Base-by-base conservation (phyloP, 169 alveolate genomes). In the Eimeria sp. region DNA sequence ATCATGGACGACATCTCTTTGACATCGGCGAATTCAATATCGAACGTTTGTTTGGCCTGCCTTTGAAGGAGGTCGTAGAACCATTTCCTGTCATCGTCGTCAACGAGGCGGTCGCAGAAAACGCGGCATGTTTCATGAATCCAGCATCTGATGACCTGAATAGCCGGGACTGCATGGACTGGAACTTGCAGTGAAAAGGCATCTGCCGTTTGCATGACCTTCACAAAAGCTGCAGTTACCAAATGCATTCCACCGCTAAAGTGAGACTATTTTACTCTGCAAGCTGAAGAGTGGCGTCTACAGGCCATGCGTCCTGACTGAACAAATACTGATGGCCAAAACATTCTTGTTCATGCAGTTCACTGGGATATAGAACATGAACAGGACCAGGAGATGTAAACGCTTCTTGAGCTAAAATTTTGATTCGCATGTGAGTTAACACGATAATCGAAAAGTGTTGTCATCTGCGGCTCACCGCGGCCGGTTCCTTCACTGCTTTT, bases 121-220 rank as follows among this genome's bases (percentile, higher is more conserved):
- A 99, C 99, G 95, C 99, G 97, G 97, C 98, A 99, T 91, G 99
- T 99, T 97, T 99, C 99, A 95, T 99, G 99, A 96, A 98, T 98
- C 99, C 99, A 99, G 82, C 99, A 97, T 78, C 98, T 98, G 95
- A 99, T 98, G 89, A 99, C 97, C 71, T 98, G 98, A 60, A 64
- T 37, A 20, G 14, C 68, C 60, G 56, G 13, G 76, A 62, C 71
- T 43, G 25, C 25, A 30, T 25, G 89, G 71, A 4, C 6, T 40
- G 68, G 71, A 49, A 80, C 30, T 37, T n/a, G 46, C 49, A 54
- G 52, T 27, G 27, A 1, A 18, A 8, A 43, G 58, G 64, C 64
- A 43, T 77, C 46, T 52, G 66, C 64, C 11, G n/a, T 6, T 49
- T 46, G 25, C 37, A 23, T 46, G 8, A 43, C 54, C 52, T 37